Conservation (phyloP, 2,329 filamentous ascomycete species). For the Furcasterigmium sp. region DNA sequence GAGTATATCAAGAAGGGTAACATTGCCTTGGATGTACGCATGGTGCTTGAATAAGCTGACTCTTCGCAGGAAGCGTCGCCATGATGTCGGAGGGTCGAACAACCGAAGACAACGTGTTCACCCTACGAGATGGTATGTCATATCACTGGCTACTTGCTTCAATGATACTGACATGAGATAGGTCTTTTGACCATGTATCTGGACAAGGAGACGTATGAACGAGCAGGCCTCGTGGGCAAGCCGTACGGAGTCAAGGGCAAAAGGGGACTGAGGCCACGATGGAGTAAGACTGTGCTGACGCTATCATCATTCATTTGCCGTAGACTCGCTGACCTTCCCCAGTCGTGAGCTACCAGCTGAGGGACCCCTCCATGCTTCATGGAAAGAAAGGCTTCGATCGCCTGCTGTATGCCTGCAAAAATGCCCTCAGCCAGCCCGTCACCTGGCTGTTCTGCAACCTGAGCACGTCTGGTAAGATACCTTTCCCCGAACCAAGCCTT, state of each 20-base stretch:
- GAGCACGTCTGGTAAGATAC: slow-evolving; percentile 31
- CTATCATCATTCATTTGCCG: background rate
- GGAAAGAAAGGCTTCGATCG: slow-evolving; percentile 81
- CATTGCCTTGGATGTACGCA: background rate
- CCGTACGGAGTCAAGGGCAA: slow-evolving; percentile 55
- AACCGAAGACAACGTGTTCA: slow-evolving; percentile 67
- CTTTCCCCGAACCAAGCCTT: background rate
- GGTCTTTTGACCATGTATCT: slow-evolving; percentile 72
- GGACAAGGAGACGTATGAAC: slow-evolving; percentile 76
- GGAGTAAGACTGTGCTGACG: slow-evolving; percentile 53
- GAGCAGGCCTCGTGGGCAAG: slow-evolving; percentile 72
- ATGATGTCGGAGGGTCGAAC: slow-evolving; percentile 78
- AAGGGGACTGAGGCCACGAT: slow-evolving; percentile 62
- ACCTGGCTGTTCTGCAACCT: slow-evolving; percentile 77
- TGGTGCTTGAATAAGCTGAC: no score
- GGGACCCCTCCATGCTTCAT: slow-evolving; percentile 68
- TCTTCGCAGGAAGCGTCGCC: slow-evolving; percentile 60
- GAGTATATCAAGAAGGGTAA: slow-evolving; percentile 76
- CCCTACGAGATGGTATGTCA: slow-evolving; percentile 58
- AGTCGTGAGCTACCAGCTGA: slow-evolving; percentile 77
- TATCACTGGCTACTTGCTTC: background rate
- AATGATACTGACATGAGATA: slow-evolving; percentile 21
- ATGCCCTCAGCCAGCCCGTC: slow-evolving; percentile 62
- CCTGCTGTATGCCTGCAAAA: slow-evolving; percentile 71
- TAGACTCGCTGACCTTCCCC: slow-evolving; percentile 17